Evolutionary conservation across 139 green algal species (phyloP), one percentile per base, ranked within the genome.

Genomic region (Picocystis salinarum): DNA sequence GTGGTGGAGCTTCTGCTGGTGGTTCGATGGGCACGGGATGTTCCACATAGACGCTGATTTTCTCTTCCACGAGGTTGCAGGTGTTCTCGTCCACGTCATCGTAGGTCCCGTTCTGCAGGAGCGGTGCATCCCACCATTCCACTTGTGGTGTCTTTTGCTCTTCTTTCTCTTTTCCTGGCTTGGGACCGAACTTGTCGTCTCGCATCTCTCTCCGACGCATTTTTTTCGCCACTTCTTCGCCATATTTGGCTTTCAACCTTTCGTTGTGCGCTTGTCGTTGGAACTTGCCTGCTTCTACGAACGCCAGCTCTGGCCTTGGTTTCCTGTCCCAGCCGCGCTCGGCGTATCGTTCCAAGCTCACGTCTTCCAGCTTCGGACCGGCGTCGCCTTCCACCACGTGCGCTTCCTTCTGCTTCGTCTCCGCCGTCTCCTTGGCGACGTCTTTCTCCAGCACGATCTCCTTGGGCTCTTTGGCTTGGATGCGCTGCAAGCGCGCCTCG

Each of bases 11-110:
- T 67, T 89, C 82, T 2, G 65, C 69, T 2, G 83, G 81, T 7
- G 88, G 88, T 40, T 94, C 71, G 3, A 96, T 71, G 5, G 73
- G 72, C 27, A 96, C 67, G 18, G 65, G 65, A 40, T 74, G 65
- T 50, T 74, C 63, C 4, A 74, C 64, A 48, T 67, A 69, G 13
- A 39, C 13, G 15, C 52, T 74, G 39, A 74, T 53, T n/a, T 27
- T 48, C 15, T 39, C 24, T n/a, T 29, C 6, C 31, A 10, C 19
- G 20, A 58, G 9, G 6, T 47, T 26, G 24, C 28, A 23, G 23
- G 30, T 18, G 22, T 28, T 20, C 11, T 15, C 46, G 24, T 34
- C 2, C 23, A 47, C 39, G 28, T 33, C 23, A 19, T 34, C 39
- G 42, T 58, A 58, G 17, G 20, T 45, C 4, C 42, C 42, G 27